Conservation (phyloP, 2,329 filamentous ascomycete species). For the Amesomyces nigricolor region DNA sequence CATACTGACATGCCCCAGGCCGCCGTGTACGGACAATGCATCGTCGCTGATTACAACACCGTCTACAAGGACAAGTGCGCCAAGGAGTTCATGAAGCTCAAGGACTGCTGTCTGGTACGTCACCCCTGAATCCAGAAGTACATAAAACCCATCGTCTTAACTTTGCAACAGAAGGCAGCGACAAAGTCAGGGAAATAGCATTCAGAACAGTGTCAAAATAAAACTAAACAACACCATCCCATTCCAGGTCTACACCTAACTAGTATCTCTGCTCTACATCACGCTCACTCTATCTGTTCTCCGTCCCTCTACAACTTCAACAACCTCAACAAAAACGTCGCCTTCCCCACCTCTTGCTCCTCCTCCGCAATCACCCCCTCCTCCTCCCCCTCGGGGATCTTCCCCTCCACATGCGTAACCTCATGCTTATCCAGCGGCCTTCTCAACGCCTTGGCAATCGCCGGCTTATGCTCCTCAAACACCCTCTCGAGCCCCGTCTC, state of each 20-base stretch:
- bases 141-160: conserved; percentile 1
- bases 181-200: conserved; percentile 22
- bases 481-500: conserved; percentile 64
- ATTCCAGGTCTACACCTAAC: conserved; percentile 9
- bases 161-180: conserved; percentile 17
- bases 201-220: not conserved
- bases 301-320: conserved; percentile 55
- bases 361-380: conserved; percentile 69
- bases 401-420: conserved; percentile 53
- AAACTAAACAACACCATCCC: not conserved
- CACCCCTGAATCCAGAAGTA: not conserved
- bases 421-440: conserved; percentile 68
- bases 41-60: conserved; percentile 83
- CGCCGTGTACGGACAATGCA: conserved; percentile 81
- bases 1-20: conserved; percentile 50
- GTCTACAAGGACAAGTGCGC: conserved; percentile 87
- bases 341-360: conserved; percentile 79
- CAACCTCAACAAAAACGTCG: conserved; percentile 60
- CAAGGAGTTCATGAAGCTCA: conserved; percentile 76
- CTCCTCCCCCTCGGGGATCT: conserved; percentile 45
- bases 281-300: not conserved
- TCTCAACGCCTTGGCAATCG: conserved; percentile 72
- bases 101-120: conserved; percentile 79
- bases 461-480: conserved; percentile 60
- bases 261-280: conserved; percentile 4